Evolutionary conservation across 768 basidiomycete species (phyloP).

Genomic region (Calocera cornea): DNA sequence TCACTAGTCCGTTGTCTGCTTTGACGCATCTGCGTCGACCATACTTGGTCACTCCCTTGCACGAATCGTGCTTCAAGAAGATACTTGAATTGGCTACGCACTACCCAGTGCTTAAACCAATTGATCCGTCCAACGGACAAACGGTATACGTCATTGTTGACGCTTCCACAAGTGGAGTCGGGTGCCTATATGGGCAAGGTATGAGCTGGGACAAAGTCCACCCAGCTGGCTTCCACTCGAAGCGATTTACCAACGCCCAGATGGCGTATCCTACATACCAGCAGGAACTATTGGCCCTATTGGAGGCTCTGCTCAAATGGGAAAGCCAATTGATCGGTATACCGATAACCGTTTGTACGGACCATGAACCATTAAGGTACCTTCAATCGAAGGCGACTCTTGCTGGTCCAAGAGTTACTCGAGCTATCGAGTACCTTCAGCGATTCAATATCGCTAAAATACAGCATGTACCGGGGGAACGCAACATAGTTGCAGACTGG

Average conservation of each 20-base stretch:
- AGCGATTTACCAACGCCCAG: conserved; percentile 14
- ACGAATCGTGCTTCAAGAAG: neutral
- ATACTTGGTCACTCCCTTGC: neutral
- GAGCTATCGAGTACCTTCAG: neutral
- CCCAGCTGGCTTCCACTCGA: conserved; percentile 14
- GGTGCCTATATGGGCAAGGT: neutral
- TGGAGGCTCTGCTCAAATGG: conserved; percentile 4
- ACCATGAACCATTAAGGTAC: neutral
- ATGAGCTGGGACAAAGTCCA: neutral
- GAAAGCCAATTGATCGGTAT: neutral
- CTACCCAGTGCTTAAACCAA: neutral
- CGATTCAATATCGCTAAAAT: neutral
- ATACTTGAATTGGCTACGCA: neutral
- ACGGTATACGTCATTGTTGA: neutral
- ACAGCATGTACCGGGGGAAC: neutral
- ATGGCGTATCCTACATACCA: conserved; percentile 10
- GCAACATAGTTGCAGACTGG: neutral
- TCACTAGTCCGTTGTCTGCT: neutral
- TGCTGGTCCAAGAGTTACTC: neutral
- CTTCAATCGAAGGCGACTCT: neutral
- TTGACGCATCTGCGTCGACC: neutral
- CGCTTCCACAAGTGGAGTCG: neutral
- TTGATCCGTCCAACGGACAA: neutral
- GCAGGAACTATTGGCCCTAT: conserved; percentile 8
- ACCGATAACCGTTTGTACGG: neutral